Conservation (phyloP, 495 filamentous ascomycete genomes). For the Tuber indicum region DNA sequence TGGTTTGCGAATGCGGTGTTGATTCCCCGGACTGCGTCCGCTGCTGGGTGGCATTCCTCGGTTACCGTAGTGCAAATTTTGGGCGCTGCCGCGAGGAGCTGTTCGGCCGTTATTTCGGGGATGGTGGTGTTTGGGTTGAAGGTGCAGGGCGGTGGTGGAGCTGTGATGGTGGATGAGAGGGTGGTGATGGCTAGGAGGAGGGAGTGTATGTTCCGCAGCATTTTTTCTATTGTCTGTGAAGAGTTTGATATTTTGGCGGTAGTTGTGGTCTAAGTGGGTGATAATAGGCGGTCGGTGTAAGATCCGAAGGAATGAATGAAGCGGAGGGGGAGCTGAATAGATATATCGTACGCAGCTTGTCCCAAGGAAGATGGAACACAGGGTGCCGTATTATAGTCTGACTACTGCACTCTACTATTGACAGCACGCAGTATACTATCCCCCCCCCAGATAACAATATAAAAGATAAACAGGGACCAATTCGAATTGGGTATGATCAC, state of each 20-base stretch:
- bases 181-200: neutral
- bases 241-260: neutral
- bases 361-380: neutral
- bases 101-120: neutral
- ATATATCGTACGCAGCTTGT: neutral
- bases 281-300: neutral
- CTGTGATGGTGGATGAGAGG: neutral
- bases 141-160: neutral
- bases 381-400: neutral
- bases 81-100: neutral
- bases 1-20: slow-evolving; percentile 53
- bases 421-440: neutral
- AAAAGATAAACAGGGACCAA: neutral
- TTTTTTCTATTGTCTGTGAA: neutral
- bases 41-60: slow-evolving; percentile 13
- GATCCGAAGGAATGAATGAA: neutral
- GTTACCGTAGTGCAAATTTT: neutral
- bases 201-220: neutral
- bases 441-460: too few species aligned
- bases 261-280: neutral
- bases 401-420: neutral
- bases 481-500: neutral
- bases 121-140: neutral
- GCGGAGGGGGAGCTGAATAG: neutral
- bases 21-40: slow-evolving; percentile 33